Evolutionary conservation across 495 filamentous ascomycete species (phyloP), one percentile per base, ranked within the genome.

Genomic region (Platismatia glauca): DNA sequence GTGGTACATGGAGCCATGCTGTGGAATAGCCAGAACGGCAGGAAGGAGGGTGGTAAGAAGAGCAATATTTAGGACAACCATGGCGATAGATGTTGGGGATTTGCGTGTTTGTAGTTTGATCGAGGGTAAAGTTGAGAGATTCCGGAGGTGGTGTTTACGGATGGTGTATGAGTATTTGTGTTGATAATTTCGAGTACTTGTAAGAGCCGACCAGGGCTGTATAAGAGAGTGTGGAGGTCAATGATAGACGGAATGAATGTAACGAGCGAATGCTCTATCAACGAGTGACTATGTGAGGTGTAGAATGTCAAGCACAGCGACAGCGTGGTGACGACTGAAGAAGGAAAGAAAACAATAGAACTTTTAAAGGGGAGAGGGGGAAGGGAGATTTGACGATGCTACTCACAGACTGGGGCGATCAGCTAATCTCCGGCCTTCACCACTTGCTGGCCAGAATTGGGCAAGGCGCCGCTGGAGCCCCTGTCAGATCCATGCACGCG

Each of bases 201-300:
- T 46, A 34, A 34, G 61, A 68, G 68, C 68, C 68, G 60, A 70
- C 68, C 68, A 66, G 68, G 68, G 68, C 68, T 67, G 66, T 37
- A 2, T n/a, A 58, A 63, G 59, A 66, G 55, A 13, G 66, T 65
- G 66, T 65, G 61, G 39, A 27, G 65, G 52, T 67, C 44, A 22
- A 58, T 16, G 34, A 60, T 18, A 13, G 63, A 58, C 58, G 7
- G 39, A 43, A 43, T 29, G 68, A 70, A 67, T 59, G 68, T 41
- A 68, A 68, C 48, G 68, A 70, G 68, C 68, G 68, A 70, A 53
- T 70, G 68, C 68, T 68, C 68, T 68, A 55, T 66, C 34, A 69
- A 65, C 38, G 68, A 70, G 55, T 55, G 64, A 68, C 64, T 64
- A 44, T 60, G 55, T 52, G 44, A 39, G 43, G 34, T n/a, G 34